Base-by-base conservation (phyloP, 192 early-diverging fungal species). In the Ambispora gerdemannii region DNA sequence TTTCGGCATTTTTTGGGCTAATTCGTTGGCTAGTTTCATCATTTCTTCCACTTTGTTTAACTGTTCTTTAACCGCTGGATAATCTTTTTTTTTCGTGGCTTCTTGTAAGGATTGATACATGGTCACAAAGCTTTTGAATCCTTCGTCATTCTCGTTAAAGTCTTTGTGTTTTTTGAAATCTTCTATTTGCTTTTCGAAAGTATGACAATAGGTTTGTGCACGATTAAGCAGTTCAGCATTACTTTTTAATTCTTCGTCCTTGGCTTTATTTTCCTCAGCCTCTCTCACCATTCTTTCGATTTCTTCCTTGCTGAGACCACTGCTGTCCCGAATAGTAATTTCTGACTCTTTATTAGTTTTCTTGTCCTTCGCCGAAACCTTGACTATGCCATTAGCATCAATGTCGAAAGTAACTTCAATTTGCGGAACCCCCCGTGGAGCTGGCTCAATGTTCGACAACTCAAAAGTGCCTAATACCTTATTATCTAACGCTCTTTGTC, bases 311-410 rank as follows among this genome's bases (percentile, higher is more conserved):
- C 90, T 91, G 67, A 97, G 84, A 74, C 91, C 92, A 59, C 92
- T 91, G 69, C 91, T 92, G 88, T 96, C 96, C 78, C 91, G 91
- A 84, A 97, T 96, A 82, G 93, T 94, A 81, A 97, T 90, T 83
- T 91, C 89, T 76, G 90, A 89, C 80, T 91, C 90, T 76, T 88
- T 86, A 76, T 94, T 94, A 30, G 95, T 93, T 67, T 90, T 88
- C 86, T 91, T 93, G 82, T 97, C 95, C 64, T 88, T 84, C 72
- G 95, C 91, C 60, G 90, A 91, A 65, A 97, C 95, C 79, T 92
- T 92, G 50, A 93, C 81, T 81, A 93, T 92, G 80, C 92, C 92
- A 79, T 93, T 87, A 80, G 92, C 90, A 79, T 93, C 84, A 58
- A 93, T 79, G 74, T 93, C 92, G 50, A 93, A 92, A 63, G 90